These are phyloP conservation scores for Tulasnella sp. DNA, from an alignment of 768 basidiomycete genomes.

Conservation along the genomic window DNA sequence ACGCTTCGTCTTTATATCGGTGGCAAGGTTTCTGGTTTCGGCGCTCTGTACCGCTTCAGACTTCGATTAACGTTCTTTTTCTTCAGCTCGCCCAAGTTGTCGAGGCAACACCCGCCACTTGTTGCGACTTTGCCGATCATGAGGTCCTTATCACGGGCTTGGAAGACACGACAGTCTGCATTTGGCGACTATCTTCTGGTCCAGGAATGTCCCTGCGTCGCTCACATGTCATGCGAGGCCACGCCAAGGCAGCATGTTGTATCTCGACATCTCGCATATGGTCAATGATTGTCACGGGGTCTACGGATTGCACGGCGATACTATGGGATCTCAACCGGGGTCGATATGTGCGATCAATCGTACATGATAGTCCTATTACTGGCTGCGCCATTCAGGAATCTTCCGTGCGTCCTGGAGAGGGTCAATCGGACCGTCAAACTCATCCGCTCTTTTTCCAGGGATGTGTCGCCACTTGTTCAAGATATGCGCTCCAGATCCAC, in stretches of 20 bases:
- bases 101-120: slow-evolving; percentile 63
- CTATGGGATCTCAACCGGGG: slow-evolving; percentile 87
- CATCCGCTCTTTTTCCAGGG: slow-evolving; percentile 44
- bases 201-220: slow-evolving; percentile 34
- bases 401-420: slow-evolving; percentile 50
- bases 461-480: slow-evolving; percentile 78
- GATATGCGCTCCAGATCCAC: slow-evolving; percentile 61
- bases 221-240: slow-evolving; percentile 73
- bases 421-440: neutral
- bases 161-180: slow-evolving; percentile 67
- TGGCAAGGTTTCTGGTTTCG: slow-evolving; percentile 39
- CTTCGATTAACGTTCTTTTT: neutral
- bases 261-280: slow-evolving; percentile 70
- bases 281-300: slow-evolving; percentile 78
- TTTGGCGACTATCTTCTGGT: slow-evolving; percentile 60
- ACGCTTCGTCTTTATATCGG: slow-evolving; percentile 54
- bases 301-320: slow-evolving; percentile 76
- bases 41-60: neutral
- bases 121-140: slow-evolving; percentile 70
- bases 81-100: slow-evolving; percentile 65
- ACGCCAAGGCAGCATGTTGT: slow-evolving; percentile 57
- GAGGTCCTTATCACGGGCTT: slow-evolving; percentile 72
- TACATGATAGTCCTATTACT: slow-evolving; percentile 56
- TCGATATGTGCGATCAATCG: slow-evolving; percentile 70
- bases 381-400: slow-evolving; percentile 77